Conservation (phyloP, 176 grass and related monocot species). For the Juncus effusus region DNA sequence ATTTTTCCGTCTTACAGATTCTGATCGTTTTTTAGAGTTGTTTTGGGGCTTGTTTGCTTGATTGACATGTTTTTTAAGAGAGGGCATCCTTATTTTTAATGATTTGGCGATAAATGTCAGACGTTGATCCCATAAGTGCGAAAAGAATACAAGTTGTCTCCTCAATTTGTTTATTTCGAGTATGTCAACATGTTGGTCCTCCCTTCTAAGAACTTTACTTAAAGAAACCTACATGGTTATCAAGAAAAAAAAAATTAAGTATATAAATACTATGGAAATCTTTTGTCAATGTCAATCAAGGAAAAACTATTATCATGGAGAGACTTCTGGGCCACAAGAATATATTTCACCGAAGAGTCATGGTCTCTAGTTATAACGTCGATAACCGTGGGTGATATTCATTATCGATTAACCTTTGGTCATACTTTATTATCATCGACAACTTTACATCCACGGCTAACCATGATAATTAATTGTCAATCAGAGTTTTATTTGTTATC, state of each 20-base stretch:
- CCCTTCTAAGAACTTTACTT: slow-evolving; percentile 72
- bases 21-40: slow-evolving; percentile 30
- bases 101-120: slow-evolving; percentile 48
- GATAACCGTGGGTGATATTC: no score
- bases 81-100: slow-evolving; percentile 30
- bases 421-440: no score
- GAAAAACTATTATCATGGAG: no score
- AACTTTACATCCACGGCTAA: no score
- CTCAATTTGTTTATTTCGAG: slow-evolving; percentile 90
- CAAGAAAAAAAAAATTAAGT: slow-evolving; percentile 13
- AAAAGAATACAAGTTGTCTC: slow-evolving; percentile 80
- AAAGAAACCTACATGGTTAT: slow-evolving; percentile 50
- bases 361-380: no score
- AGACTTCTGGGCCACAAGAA: no score
- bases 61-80: slow-evolving; percentile 43
- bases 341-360: no score
- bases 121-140: slow-evolving; percentile 83
- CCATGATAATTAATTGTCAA: no score
- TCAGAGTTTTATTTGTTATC: no score
- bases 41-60: slow-evolving; percentile 40
- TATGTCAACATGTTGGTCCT: slow-evolving; percentile 72
- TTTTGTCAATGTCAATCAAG: no score
- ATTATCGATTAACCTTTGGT: no score
- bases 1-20: slow-evolving; percentile 43
- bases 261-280: neutral